phyloP scores from a whole-genome alignment of 768 basidiomycete species.

The Lentinula aciculospora region DNA sequence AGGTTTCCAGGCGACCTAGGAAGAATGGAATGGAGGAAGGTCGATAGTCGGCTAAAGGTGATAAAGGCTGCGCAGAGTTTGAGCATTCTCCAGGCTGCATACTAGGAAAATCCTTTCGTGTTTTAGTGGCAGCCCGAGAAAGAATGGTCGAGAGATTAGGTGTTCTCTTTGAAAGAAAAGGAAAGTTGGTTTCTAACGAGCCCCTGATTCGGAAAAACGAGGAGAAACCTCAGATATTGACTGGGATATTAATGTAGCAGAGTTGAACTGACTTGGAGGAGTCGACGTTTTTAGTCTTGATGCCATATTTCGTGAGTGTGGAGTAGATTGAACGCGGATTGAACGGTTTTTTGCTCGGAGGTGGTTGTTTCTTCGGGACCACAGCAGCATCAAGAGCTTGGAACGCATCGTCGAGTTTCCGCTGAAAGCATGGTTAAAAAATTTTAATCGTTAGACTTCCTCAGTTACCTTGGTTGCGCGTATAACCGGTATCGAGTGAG shows the following conservation, averaged over 20 bases:
- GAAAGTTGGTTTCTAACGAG: conserved; percentile 5
- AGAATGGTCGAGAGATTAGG: conserved; percentile 72
- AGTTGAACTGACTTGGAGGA: conserved; percentile 17
- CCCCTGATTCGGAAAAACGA: neutral
- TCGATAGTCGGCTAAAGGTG: conserved; percentile 55
- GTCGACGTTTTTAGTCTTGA: conserved; percentile 44
- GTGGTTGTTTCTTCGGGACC: conserved; percentile 21
- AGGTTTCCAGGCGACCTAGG: conserved; percentile 68
- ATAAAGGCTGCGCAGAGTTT: conserved; percentile 21
- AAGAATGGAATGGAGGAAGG: conserved; percentile 76
- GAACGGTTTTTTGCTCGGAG: conserved; percentile 49
- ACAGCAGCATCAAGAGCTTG: conserved; percentile 65
- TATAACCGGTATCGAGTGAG: neutral
- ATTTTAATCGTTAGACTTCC: neutral
- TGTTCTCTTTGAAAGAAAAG: conserved; percentile 44
- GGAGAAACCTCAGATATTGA: conserved; percentile 4
- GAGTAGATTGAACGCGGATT: conserved; percentile 64
- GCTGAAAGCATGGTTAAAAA: conserved; percentile 29
- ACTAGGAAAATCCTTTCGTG: conserved; percentile 41
- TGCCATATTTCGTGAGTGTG: conserved; percentile 73
- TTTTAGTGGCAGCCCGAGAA: conserved; percentile 54
- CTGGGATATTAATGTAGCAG: neutral
- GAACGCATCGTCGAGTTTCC: conserved; percentile 81
- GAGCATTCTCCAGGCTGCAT: conserved; percentile 28
- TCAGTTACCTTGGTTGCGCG: conserved; percentile 1